Evolutionary conservation across 1,284 basidiomycete genomes (phyloP).

Genomic region (Irpex sp.): DNA sequence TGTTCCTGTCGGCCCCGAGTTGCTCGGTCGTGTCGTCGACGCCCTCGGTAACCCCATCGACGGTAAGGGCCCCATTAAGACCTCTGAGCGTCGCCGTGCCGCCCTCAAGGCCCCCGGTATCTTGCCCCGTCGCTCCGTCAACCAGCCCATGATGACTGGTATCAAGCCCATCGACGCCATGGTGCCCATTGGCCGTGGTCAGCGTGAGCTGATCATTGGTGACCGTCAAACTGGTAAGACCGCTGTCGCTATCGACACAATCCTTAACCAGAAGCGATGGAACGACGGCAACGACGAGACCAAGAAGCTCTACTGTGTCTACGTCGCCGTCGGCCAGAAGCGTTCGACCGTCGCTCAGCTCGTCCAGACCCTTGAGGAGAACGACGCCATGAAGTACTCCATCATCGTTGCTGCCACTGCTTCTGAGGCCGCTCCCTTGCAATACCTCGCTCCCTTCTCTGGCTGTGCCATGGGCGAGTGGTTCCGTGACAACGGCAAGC

Average conservation of each 20-base stretch:
- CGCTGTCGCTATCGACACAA: constrained; percentile 98
- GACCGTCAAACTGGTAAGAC: constrained; percentile 99
- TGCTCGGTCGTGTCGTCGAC: constrained; percentile 98
- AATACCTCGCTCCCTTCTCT: constrained; percentile 99
- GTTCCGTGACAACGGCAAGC: constrained; percentile 99
- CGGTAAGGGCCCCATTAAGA: constrained; percentile 96
- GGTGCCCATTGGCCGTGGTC: constrained; percentile 99
- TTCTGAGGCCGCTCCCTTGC: constrained; percentile 97
- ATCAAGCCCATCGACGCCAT: constrained; percentile 99
- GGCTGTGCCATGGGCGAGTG: constrained; percentile 99
- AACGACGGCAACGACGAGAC: constrained; percentile 95
- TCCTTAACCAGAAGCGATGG: constrained; percentile 99
- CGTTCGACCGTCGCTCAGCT: constrained; percentile 99
- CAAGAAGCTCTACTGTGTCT: constrained; percentile 99
- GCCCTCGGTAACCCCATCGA: constrained; percentile 99
- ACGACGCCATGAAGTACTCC: constrained; percentile 99
- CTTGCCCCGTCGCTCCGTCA: constrained; percentile 97
- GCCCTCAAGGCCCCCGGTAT: constrained; percentile 99
- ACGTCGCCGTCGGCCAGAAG: constrained; percentile 99
- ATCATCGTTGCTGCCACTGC: constrained; percentile 99
- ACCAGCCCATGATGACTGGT: constrained; percentile 99
- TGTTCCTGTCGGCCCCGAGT: constrained; percentile 93
- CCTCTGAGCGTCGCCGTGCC: constrained; percentile 91
- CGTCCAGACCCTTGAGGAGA: constrained; percentile 98
- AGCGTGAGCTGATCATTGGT: constrained; percentile 99